Evolutionary conservation across 2,329 filamentous ascomycete genomes (phyloP).

Genomic region (Fusarium penzigii): DNA sequence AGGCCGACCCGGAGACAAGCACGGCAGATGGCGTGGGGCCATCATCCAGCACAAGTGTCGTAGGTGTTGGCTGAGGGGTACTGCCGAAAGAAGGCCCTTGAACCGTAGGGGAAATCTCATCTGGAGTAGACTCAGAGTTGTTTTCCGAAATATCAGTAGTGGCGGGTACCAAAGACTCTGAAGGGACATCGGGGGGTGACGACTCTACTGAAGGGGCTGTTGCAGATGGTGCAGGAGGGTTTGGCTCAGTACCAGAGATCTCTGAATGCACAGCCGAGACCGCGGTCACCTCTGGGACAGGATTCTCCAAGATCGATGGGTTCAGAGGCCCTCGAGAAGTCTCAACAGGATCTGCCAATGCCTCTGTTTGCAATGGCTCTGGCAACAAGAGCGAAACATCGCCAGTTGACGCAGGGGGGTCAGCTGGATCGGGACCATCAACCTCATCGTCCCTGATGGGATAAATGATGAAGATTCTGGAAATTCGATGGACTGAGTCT

Average conservation of each 20-base stretch:
- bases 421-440: conserved; percentile 4
- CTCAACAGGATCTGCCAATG: conserved; percentile 7
- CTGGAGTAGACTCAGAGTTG: neutral
- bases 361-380: conserved; percentile 3
- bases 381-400: neutral
- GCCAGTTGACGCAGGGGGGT: conserved; percentile 1
- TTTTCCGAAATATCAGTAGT: neutral
- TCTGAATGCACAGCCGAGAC: neutral
- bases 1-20: conserved; percentile 28
- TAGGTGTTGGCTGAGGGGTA: conserved; percentile 25
- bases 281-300: neutral
- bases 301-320: neutral
- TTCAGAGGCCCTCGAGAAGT: neutral
- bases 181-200: neutral
- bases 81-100: conserved; percentile 7
- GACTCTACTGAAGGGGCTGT: neutral
- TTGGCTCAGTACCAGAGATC: neutral
- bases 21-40: conserved; percentile 30
- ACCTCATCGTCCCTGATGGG: conserved; percentile 10
- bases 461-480: conserved; percentile 34
- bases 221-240: neutral
- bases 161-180: neutral
- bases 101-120: conserved; percentile 11
- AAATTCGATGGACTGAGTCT: conserved; percentile 28
- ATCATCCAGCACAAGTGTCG: conserved; percentile 17